phyloP scores from a whole-genome alignment of 768 basidiomycete genomes.

The Exidia glandulosa region DNA sequence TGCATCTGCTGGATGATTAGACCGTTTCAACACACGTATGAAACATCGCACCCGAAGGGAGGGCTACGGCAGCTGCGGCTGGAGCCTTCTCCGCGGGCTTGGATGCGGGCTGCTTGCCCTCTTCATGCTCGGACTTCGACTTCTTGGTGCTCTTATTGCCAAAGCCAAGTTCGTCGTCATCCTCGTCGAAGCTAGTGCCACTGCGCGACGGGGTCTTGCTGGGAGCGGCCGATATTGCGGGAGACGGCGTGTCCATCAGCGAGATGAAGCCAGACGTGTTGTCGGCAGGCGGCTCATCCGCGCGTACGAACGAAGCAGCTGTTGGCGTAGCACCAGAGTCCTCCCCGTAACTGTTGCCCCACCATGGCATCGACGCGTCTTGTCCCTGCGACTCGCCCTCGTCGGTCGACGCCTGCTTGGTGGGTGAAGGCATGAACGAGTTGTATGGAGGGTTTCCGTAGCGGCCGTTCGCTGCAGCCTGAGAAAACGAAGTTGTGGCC shows the following conservation, averaged over 20 bases:
- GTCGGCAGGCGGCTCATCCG: constrained; percentile 27
- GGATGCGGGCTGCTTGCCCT: constrained; percentile 18
- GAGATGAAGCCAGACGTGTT: constrained; percentile 59
- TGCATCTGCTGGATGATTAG: not conserved
- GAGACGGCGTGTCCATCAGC: constrained; percentile 57
- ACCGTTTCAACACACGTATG: not conserved
- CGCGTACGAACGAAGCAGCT: constrained; percentile 45
- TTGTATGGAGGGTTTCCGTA: not conserved
- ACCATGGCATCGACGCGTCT: constrained; percentile 56
- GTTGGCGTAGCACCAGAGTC: constrained; percentile 50
- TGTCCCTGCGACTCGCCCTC: constrained; percentile 27
- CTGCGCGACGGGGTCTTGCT: constrained; percentile 6
- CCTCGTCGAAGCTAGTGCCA: constrained; percentile 34
- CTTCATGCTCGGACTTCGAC: constrained; percentile 25
- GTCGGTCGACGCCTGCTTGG: constrained; percentile 1
- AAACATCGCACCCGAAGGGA: not conserved
- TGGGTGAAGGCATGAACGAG: not conserved
- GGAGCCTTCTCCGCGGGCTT: constrained; percentile 14
- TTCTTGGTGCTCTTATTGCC: constrained; percentile 56
- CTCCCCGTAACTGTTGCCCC: constrained; percentile 23
- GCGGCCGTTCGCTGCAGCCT: constrained; percentile 12
- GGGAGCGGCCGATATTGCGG: constrained; percentile 26
- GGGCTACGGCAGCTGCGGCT: not conserved
- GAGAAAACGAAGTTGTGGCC: constrained; percentile 39
- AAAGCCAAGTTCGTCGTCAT: constrained; percentile 83